These are phyloP conservation scores for Ascochyta lentis DNA, from an alignment of 2,329 filamentous ascomycete species.

Conservation along the genomic window DNA sequence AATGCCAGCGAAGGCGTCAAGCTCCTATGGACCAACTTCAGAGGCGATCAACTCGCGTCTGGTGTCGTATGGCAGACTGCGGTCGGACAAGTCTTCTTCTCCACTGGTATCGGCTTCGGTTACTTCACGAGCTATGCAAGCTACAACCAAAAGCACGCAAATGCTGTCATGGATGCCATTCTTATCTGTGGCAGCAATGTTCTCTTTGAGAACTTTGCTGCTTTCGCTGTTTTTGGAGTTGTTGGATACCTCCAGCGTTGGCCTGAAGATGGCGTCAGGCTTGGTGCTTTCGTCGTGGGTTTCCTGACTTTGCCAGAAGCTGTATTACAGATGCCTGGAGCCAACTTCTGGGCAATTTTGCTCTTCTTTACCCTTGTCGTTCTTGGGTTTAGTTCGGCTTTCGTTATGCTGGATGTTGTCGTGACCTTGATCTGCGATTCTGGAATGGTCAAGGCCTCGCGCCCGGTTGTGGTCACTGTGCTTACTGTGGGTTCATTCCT, in stretches of 20 bases:
- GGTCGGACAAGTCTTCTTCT: conserved; percentile 66
- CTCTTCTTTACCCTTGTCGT: conserved; percentile 66
- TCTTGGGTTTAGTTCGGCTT: conserved; percentile 64
- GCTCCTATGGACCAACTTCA: conserved; percentile 58
- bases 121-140: conserved; percentile 64
- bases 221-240: conserved; percentile 62
- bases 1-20: conserved; percentile 62
- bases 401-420: conserved; percentile 65
- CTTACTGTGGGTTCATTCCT: conserved; percentile 60
- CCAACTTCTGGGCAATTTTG: conserved; percentile 65
- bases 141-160: conserved; percentile 63
- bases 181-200: conserved; percentile 64
- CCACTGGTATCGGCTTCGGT: conserved; percentile 64
- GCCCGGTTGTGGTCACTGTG: conserved; percentile 58
- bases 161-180: conserved; percentile 65
- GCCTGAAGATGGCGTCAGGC: conserved; percentile 52
- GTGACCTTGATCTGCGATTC: conserved; percentile 63
- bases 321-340: conserved; percentile 62
- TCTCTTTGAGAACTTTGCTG: conserved; percentile 62
- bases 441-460: conserved; percentile 54
- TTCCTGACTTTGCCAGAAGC: conserved; percentile 66
- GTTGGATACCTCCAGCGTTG: conserved; percentile 57
- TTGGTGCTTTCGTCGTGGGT: conserved; percentile 64
- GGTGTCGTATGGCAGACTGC: conserved; percentile 67
- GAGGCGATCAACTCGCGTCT: conserved; percentile 57